A percentile compares a stretch with the other conserved stretches of the same genome.
Evolutionary conservation across 176 grass and related monocot species (phyloP).

Genomic region (Hyparrhenia diplandra): DNA sequence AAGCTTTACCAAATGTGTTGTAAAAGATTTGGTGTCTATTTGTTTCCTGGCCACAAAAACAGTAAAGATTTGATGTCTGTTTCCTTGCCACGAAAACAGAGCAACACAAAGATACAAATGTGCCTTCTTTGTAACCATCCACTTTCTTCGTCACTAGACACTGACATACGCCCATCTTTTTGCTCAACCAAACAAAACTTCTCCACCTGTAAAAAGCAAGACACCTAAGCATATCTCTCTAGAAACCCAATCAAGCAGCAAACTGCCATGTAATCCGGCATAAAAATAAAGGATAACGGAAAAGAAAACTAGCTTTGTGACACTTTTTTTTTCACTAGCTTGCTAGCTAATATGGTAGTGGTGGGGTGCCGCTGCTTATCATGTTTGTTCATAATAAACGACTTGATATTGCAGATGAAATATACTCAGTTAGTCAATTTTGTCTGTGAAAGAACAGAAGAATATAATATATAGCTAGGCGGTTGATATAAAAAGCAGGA

Average conservation of each 20-base stretch:
- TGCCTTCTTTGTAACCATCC: background rate
- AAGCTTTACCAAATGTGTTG: no score
- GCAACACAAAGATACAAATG: background rate
- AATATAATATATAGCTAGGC: conserved; percentile 2
- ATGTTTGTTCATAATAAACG: background rate
- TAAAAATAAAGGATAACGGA: background rate
- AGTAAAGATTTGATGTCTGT: no score
- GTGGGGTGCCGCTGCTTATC: background rate
- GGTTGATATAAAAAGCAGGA: background rate
- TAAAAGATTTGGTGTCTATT: no score
- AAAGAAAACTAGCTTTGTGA: background rate
- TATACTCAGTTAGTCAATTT: background rate
- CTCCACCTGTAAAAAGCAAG: conserved; percentile 12
- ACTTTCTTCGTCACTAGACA: background rate
- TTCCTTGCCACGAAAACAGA: background rate
- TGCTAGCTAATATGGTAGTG: background rate
- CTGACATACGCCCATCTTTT: conserved; percentile 8
- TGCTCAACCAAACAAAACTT: background rate
- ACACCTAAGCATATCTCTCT: conserved; percentile 24
- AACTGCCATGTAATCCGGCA: background rate
- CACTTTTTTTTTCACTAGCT: background rate
- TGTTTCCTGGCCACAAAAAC: no score
- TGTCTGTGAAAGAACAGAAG: background rate
- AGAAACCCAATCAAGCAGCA: background rate
- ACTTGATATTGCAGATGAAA: background rate